Evolutionary conservation across 768 basidiomycete species (phyloP), one percentile per base, ranked within the genome.

Genomic region (Russula brevipes): DNA sequence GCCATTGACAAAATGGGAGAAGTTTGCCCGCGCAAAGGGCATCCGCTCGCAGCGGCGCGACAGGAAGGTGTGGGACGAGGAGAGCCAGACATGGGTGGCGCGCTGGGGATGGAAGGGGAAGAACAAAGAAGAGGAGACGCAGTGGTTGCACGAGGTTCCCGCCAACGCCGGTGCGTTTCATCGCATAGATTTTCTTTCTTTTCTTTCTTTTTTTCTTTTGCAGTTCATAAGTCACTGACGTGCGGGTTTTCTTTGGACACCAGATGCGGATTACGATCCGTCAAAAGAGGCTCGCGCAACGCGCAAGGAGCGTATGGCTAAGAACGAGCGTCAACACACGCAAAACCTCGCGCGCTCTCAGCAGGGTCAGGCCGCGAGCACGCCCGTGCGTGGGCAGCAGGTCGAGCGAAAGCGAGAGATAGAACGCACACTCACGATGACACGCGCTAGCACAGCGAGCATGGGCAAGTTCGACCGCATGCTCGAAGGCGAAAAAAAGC

Each of bases 1-100:
- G 75, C 87, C 88, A 9, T 85, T 81, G 39, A 98, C 96, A 7
- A 98, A 97, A 75, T 99, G 97, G 97, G 92, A 98, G 78, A 80
- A 84, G 60, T 99, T 98, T 71, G 96, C 96, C 5, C 85, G 86
- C 52, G 87, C 91, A 42, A 98, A 97, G 78, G 97, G 97, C 42
- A 98, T 98, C 70, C 84, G 85, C 70, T 85, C 97, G 70, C 84
- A 78, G 70, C 81, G 77, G 53, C 83, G 83, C 50, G 92, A 96
- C 12, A 89, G 83, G 77, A 86, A 86, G 69, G 82, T 86, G 5
- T 98, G 91, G 91, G 94, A 98, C 73, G 95, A 98, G 69, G 94
- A 96, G 74, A 85, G 81, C 71, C 93, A 97, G 74, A 89, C 89
- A 17, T 98, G 91, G 89, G 89, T 95, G 5, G 81, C 86, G 62